These are phyloP conservation scores for Calonectria hawksworthii DNA, from an alignment of 2,329 filamentous ascomycete species.

Conservation along the genomic window DNA sequence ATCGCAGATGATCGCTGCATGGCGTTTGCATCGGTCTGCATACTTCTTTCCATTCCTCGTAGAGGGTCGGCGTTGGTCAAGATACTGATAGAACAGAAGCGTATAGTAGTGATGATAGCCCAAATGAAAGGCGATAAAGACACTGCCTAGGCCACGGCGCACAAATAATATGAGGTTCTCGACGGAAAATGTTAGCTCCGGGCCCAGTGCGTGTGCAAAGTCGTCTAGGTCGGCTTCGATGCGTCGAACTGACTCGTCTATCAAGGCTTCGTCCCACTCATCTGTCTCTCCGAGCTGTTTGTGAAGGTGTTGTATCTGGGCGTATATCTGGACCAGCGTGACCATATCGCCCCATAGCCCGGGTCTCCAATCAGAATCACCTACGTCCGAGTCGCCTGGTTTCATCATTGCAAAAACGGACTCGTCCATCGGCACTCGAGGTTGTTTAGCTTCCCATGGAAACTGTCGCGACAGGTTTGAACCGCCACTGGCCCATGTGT, in stretches of 20 bases:
- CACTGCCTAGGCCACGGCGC: slow-evolving; percentile 44
- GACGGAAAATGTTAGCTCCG: slow-evolving; percentile 36
- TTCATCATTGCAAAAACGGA: slow-evolving; percentile 39
- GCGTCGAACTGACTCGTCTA: slow-evolving; percentile 38
- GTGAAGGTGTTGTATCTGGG: slow-evolving; percentile 50
- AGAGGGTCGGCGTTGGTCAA: slow-evolving; percentile 47
- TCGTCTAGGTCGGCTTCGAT: slow-evolving; percentile 39
- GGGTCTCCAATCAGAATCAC: slow-evolving; percentile 39
- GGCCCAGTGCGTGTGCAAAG: slow-evolving; percentile 43
- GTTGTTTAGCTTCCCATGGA: slow-evolving; percentile 29
- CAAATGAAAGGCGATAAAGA: slow-evolving; percentile 52
- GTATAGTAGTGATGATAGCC: slow-evolving; percentile 53
- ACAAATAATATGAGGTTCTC: slow-evolving; percentile 47
- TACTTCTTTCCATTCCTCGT: slow-evolving; percentile 48
- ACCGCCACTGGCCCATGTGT: slow-evolving; percentile 52
- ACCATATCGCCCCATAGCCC: slow-evolving; percentile 53
- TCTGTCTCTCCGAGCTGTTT: slow-evolving; percentile 44
- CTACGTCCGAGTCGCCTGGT: slow-evolving; percentile 37
- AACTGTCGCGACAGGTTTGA: slow-evolving; percentile 47
- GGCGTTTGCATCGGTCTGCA: slow-evolving; percentile 47
- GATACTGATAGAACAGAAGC: slow-evolving; percentile 51
- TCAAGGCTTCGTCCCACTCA: slow-evolving; percentile 48
- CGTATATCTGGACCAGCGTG: slow-evolving; percentile 49
- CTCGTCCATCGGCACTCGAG: slow-evolving; percentile 49
- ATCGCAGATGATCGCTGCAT: slow-evolving; percentile 49